Base-by-base conservation (phyloP, 2,329 filamentous ascomycete species). In the Malbranchea zuffiana region DNA sequence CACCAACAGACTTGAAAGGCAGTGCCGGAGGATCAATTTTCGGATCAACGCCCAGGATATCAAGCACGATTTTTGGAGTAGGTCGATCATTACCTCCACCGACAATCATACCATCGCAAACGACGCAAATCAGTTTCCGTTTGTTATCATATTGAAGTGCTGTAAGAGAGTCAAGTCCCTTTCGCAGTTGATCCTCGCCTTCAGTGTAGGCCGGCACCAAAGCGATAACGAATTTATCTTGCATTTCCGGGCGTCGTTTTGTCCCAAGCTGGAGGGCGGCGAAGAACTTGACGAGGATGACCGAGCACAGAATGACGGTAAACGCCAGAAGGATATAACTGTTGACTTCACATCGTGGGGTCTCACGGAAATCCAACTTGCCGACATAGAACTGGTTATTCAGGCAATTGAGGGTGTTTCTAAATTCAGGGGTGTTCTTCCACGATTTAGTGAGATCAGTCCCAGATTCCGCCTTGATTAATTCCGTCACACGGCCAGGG, bases 201-300 rank as follows among this genome's bases (percentile, higher is more conserved):
- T 98, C 90, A 0, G 90, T 98, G 55, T 98, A 98, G 4, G 90
- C 90, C 6, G 90, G 90, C 20, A 98, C 86, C 60, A 95, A 86
- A 61, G 90, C 96, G 48, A 98, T 96, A 50, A 98, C 87, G 51
- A 98, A 98, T 57, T 96, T 98, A 61, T 98, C 90, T 60, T 96
- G 90, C 24, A 86, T 82, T 4, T 82, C 73, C 2, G 90, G 90
- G 12, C 84, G 79, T 41, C 83, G 76, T 66, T 95, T 95, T 4
- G 86, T 86, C 30, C 88, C 87, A 43, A 98, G 83, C 53, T 95
- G 90, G 27, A 98, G 71, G 8, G 90, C 90, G 35, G 90, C 78
- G 53, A 98, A 59, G 65, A 98, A 98, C 62, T 96, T 98, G 62
- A 82, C 64, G 34, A 78, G 54, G 46, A 96, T 87, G 43, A 95